Evolutionary conservation across 2,329 filamentous ascomycete genomes (phyloP).

Genomic region (Ilyonectria sp.): DNA sequence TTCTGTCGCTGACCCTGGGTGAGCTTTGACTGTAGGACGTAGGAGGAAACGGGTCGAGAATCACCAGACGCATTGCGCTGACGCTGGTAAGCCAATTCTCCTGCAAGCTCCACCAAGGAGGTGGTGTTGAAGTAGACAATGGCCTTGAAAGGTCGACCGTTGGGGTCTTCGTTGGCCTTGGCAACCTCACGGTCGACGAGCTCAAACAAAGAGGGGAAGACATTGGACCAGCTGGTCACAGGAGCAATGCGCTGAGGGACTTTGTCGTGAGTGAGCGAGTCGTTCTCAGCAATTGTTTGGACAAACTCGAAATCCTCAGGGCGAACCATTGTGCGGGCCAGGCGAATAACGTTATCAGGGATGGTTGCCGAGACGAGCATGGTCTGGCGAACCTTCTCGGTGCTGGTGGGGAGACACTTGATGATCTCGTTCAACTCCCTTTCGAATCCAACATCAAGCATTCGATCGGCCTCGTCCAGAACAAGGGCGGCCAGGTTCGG

Average conservation of each 20-base stretch:
- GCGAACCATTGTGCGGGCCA: slow-evolving; percentile 86
- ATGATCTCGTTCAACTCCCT: slow-evolving; percentile 76
- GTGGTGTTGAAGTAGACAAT: slow-evolving; percentile 93
- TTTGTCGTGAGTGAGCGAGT: slow-evolving; percentile 86
- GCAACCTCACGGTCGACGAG: slow-evolving; percentile 75
- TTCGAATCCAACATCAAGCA: slow-evolving; percentile 94
- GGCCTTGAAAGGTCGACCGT: slow-evolving; percentile 85
- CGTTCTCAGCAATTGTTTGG: slow-evolving; percentile 87
- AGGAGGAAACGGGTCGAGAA: slow-evolving; percentile 57
- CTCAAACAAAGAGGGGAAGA: slow-evolving; percentile 83
- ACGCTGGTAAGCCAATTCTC: slow-evolving; percentile 64
- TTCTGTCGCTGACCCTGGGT: slow-evolving; percentile 78
- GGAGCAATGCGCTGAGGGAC: slow-evolving; percentile 85
- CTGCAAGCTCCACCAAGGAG: slow-evolving; percentile 77
- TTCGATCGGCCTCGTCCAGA: slow-evolving; percentile 97
- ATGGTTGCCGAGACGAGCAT: slow-evolving; percentile 97
- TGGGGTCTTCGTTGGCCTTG: slow-evolving; percentile 56
- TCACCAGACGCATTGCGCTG: slow-evolving; percentile 55
- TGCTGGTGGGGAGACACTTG: slow-evolving; percentile 72
- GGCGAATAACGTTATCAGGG: slow-evolving; percentile 82
- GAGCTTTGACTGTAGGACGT: slow-evolving; percentile 82
- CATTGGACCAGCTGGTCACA: slow-evolving; percentile 80
- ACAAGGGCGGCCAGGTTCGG: slow-evolving; percentile 92
- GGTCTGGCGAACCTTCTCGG: slow-evolving; percentile 82
- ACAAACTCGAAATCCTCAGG: slow-evolving; percentile 87